Percentiles rank a stretch among this genome's conserved stretches.
Conservation (phyloP, 176 grass and related monocot genomes). For the Musa beccarii region DNA sequence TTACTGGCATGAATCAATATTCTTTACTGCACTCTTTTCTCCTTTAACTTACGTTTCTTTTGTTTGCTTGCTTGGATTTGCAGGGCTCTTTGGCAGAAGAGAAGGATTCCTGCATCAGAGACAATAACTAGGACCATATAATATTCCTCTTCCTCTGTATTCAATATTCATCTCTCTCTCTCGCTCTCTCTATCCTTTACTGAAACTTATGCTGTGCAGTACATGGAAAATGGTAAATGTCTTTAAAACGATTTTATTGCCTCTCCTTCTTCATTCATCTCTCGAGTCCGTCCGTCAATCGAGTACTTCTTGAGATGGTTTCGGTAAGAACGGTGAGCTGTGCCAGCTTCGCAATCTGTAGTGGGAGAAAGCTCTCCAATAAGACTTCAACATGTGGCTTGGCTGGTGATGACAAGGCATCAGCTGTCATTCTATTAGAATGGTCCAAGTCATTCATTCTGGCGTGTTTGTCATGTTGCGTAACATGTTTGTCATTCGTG, state of each 20-base stretch:
- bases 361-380: neutral
- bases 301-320: neutral
- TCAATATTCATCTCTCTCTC: neutral
- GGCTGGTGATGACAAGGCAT: neutral
- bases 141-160: neutral
- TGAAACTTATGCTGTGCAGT: neutral
- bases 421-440: neutral
- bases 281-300: neutral
- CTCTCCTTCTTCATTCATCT: neutral
- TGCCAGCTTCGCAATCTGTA: neutral
- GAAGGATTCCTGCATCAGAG: conserved; percentile 19
- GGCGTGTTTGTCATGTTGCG: neutral
- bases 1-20: neutral
- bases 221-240: neutral
- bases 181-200: neutral
- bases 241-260: neutral
- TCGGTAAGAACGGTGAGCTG: neutral
- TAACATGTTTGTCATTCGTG: neutral
- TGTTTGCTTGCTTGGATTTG: conserved; percentile 1
- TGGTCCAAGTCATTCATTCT: neutral
- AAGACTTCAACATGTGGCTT: neutral
- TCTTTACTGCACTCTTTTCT: neutral
- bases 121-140: neutral
- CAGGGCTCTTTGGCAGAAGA: conserved; percentile 26
- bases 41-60: neutral